Percentiles rank a stretch among this genome's conserved stretches.
Conservation (phyloP, 2,329 filamentous ascomycete genomes). For the Colletotrichum noveboracense region DNA sequence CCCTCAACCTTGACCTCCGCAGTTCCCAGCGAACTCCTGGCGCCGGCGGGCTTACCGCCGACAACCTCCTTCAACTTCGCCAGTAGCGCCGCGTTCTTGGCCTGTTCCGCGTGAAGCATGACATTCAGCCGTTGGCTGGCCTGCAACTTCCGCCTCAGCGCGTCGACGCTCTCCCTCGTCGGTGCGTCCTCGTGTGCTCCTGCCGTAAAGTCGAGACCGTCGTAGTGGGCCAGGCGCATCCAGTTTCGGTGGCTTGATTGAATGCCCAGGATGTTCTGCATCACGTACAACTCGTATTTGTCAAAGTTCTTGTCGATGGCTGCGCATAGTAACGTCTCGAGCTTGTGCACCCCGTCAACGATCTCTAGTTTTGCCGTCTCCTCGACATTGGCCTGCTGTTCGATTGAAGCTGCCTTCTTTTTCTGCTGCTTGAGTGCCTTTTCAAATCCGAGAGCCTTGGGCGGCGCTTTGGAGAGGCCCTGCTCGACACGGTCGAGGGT, state of each 20-base stretch:
- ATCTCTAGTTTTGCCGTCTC: slow-evolving; percentile 69
- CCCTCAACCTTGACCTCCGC: slow-evolving; percentile 27
- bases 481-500: slow-evolving; percentile 88
- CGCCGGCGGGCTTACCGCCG: slow-evolving; percentile 31
- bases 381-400: slow-evolving; percentile 39
- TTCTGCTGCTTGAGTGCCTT: slow-evolving; percentile 26
- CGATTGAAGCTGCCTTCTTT: slow-evolving; percentile 35
- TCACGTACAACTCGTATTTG: slow-evolving; percentile 85
- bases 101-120: slow-evolving; percentile 71
- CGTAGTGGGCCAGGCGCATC: slow-evolving; percentile 86
- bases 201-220: slow-evolving; percentile 60
- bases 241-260: slow-evolving; percentile 73
- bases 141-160: slow-evolving; percentile 75
- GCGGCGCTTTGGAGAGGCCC: slow-evolving; percentile 76
- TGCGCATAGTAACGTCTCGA: slow-evolving; percentile 81
- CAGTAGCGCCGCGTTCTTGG: slow-evolving; percentile 75
- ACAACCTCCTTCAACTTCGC: slow-evolving; percentile 59
- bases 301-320: slow-evolving; percentile 87
- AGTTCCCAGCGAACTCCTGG: slow-evolving; percentile 20
- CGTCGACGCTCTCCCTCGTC: slow-evolving; percentile 71
- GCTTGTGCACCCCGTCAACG: slow-evolving; percentile 84
- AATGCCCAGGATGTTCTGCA: slow-evolving; percentile 83
- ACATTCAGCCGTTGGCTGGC: slow-evolving; percentile 80
- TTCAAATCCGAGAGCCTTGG: slow-evolving; percentile 80
- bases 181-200: slow-evolving; percentile 21